Evolutionary conservation across 169 alveolate genomes (phyloP), one percentile per base, ranked within the genome.

Genomic region (Cytauxzoon felis): DNA sequence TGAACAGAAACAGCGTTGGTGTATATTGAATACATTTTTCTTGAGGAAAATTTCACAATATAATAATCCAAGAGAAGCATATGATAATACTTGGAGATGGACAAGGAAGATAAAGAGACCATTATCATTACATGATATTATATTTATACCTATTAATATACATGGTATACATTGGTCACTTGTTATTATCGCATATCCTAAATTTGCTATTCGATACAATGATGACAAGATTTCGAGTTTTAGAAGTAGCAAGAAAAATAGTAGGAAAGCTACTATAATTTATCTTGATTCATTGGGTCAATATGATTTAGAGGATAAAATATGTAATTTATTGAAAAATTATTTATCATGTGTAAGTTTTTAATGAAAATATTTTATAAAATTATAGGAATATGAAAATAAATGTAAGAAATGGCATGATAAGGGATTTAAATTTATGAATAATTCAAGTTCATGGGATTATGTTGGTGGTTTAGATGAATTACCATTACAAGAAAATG

Each of bases 151-250:
- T 19, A 64, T 80, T 24, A 80, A 80, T 32, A 60, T 71, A 11
- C 41, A 45, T 11, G 73, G 64, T 11, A 70, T 70, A 3, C 88
- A 80, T 60, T 80, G 88, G 88, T 80, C 88, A 5, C 54, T 80
- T 36, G 80, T 71, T 11, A 40, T 80, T 8, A 40, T 80, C 16
- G 71, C 73, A 29, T 71, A 71, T 40, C 88, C 88, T 27, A 58
- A 64, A 30, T 65, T 60, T 26, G 66, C 80, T 47, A 64, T 68
- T 45, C 33, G 72, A 9, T 49, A 19, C 56, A 24, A 48, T 6
- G 54, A 9, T 51, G 13, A 13, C 45, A 38, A 13, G 13, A 13
- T 13, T n/a, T 13, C 45, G n/a, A 38, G 45, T n/a, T 38, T n/a
- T 13, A 38, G 45, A 38, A 38, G 13, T 13, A 13, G n/a, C n/a